Evolutionary conservation across 495 filamentous ascomycete species (phyloP).

Genomic region (Elasticomyces elasticus): DNA sequence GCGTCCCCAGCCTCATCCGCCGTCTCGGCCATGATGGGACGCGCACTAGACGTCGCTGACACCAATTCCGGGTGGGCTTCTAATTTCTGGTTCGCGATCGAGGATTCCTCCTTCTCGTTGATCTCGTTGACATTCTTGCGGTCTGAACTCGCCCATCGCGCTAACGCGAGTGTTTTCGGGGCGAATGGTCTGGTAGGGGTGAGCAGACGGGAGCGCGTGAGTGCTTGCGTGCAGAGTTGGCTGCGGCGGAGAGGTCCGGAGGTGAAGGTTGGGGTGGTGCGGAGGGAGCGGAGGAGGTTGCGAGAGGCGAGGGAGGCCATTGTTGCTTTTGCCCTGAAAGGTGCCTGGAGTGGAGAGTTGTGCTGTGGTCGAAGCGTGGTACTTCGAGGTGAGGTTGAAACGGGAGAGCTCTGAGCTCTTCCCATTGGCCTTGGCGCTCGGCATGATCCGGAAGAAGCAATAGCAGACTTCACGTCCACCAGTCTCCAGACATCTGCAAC

Average conservation of each 20-base stretch:
- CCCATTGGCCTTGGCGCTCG: no score
- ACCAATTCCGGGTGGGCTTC: conserved; percentile 48
- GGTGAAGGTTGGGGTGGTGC: conserved; percentile 13
- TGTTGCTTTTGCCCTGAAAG: conserved; percentile 3
- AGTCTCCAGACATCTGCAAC: no score
- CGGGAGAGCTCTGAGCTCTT: no score
- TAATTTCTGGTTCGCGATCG: conserved; percentile 41
- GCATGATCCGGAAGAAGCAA: no score
- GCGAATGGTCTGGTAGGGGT: conserved; percentile 9
- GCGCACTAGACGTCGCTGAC: conserved; percentile 45
- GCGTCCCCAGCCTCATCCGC: conserved; percentile 20
- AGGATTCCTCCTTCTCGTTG: conserved; percentile 45
- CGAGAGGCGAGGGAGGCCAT: conserved; percentile 30
- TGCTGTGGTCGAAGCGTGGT: no score
- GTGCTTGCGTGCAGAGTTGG: conserved; percentile 18
- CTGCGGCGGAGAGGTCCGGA: conserved; percentile 6
- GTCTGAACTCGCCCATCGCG: conserved; percentile 7
- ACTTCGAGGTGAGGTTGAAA: no score
- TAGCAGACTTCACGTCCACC: no score
- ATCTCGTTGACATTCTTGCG: conserved; percentile 30
- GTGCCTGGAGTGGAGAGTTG: neutral
- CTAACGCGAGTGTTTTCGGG: conserved; percentile 7
- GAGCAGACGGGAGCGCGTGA: neutral
- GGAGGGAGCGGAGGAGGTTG: conserved; percentile 24
- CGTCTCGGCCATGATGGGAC: conserved; percentile 43